phyloP scores from a whole-genome alignment of 495 filamentous ascomycete species.

The Tetracladium setigerum region DNA sequence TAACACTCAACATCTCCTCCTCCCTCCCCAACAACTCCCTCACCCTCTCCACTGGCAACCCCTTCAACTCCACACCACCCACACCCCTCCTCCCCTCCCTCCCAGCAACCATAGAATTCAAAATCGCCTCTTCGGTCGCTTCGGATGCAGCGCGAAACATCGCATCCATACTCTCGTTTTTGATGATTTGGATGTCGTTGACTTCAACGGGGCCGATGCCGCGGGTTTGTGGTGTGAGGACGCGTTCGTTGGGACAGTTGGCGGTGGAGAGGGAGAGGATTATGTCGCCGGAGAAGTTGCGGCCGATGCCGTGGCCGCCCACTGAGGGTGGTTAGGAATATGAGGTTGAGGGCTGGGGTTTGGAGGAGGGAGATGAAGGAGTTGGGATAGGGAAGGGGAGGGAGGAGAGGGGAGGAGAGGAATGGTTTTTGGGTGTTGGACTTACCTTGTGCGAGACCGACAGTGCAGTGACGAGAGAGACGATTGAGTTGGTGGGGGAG shows the following conservation, averaged over 20 bases:
- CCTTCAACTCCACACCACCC: conserved; percentile 7
- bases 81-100: conserved; percentile 15
- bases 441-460: conserved; percentile 11
- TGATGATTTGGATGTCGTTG: conserved; percentile 18
- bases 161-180: conserved; percentile 20
- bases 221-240: conserved; percentile 2
- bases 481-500: conserved; percentile 23
- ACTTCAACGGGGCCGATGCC: conserved; percentile 9
- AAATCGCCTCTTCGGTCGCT: conserved; percentile 22
- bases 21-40: conserved; percentile 1
- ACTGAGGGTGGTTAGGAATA: conserved; percentile 1
- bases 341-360: too few species aligned
- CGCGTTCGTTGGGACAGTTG: conserved; percentile 13
- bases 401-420: not conserved
- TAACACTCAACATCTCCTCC: too few species aligned
- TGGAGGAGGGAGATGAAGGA: not conserved
- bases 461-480: conserved; percentile 16
- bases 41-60: conserved; percentile 13
- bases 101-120: conserved; percentile 20
- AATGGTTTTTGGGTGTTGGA: not conserved
- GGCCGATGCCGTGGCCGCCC: conserved; percentile 17
- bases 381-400: not conserved
- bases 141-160: conserved; percentile 20
- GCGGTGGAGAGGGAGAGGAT: conserved; percentile 22
- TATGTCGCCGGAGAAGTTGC: conserved; percentile 21